Evolutionary conservation across 768 basidiomycete species (phyloP), one percentile per base, ranked within the genome.

Genomic region (Lentinus brumalis): DNA sequence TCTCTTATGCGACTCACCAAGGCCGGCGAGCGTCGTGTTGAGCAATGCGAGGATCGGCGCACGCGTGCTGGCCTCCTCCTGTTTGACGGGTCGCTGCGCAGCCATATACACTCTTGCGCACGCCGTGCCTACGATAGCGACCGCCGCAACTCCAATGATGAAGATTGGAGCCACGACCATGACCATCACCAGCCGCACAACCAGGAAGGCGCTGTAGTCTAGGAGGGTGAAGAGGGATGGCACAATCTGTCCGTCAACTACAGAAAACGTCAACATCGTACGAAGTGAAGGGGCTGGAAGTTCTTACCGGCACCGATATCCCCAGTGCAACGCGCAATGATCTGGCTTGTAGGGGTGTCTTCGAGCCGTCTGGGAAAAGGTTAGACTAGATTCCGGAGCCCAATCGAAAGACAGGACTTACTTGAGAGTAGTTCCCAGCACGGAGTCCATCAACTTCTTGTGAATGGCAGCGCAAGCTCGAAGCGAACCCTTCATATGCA

Each of bases 391-490:
- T 64, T 86, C 83, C 11, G 87, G 81, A 3, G 56, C 67, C 26
- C 78, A 70, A 62, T 77, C 84, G 15, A 51, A 31, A 4, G 76
- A 51, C 8, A 69, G 5, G 68, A 75, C 30, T 61, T 16, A 15
- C 71, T 65, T 69, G 75, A 83, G 14, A 70, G 38, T 4, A 70
- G 86, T 83, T 5, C 84, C 79, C 14, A 89, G 70, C 0, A 89
- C 69, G 11, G 86, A 79, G 30, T 79, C 70, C 4, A 88, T 62
- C 1, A 90, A 76, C 58, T 77, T 71, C 26, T 68, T 67, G 66
- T 89, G 87, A 12, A 90, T 83, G 7, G 61, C 69, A 57, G 78
- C 75, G 4, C 86, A 86, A 2, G 87, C 87, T 56, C 83, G 74
- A 52, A 86, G 66, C 2, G 75, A 66, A 2, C 85, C 86, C 42